Percentiles rank a stretch among this genome's conserved stretches.
Conservation (phyloP, 139 green algal species). For the Chloropicon primus region DNA sequence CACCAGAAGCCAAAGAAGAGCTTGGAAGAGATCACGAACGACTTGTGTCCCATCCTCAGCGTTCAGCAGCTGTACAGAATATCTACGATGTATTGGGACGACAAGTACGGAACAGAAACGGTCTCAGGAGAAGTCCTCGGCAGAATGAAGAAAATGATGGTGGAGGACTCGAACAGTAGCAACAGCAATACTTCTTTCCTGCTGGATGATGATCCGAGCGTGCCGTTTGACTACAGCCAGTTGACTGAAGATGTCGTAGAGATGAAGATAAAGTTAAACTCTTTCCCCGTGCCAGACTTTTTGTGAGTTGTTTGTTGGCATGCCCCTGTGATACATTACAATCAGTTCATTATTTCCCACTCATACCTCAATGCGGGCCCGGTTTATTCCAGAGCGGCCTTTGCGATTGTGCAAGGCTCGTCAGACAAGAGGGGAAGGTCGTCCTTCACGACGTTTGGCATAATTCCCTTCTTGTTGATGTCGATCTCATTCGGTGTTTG, state of each 20-base stretch:
- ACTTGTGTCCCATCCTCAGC: slow-evolving; percentile 82
- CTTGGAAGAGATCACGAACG: slow-evolving; percentile 86
- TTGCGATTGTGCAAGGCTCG: no score
- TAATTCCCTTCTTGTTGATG: slow-evolving; percentile 17
- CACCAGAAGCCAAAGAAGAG: slow-evolving; percentile 89
- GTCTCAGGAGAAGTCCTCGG: slow-evolving; percentile 59
- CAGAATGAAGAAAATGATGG: slow-evolving; percentile 81
- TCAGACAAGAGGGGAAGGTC: no score
- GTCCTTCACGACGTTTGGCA: background rate
- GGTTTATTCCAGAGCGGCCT: no score
- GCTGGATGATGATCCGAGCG: background rate
- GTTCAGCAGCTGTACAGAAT: slow-evolving; percentile 99
- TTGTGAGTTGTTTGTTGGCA: no score
- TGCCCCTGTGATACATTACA: no score
- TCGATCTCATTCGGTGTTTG: slow-evolving; percentile 36
- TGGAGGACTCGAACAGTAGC: slow-evolving; percentile 43
- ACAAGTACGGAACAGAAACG: slow-evolving; percentile 93
- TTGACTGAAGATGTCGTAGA: background rate
- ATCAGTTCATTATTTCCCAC: no score
- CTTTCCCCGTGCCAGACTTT: background rate
- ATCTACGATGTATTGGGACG: slow-evolving; percentile 95
- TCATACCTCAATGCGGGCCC: no score
- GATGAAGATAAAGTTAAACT: background rate
- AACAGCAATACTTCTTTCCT: background rate
- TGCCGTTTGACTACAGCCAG: background rate